Percentiles rank a stretch among this genome's conserved stretches.
Conservation (phyloP, 345 rosid genomes). For the Brassica carinata region DNA sequence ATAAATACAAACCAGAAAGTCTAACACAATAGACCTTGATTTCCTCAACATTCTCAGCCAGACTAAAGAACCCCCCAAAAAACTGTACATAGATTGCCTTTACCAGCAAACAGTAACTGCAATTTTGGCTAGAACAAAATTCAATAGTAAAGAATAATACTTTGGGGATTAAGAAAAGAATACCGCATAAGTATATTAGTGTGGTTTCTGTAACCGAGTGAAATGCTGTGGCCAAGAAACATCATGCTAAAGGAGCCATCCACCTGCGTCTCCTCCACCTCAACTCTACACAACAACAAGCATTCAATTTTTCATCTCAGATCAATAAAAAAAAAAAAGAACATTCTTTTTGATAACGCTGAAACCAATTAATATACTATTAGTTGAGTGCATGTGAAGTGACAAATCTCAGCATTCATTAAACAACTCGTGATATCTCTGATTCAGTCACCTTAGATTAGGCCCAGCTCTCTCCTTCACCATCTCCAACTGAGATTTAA, state of each 20-base stretch:
- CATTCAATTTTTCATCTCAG: constrained; percentile 2
- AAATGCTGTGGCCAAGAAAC: constrained; percentile 82
- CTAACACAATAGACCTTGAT: constrained; percentile 1
- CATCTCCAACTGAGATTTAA: constrained; percentile 66
- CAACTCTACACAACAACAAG: constrained; percentile 56
- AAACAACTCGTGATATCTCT: not conserved
- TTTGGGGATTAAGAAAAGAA: not conserved
- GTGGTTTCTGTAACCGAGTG: constrained; percentile 88
- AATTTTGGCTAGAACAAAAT: not conserved
- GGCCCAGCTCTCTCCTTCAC: constrained; percentile 80
- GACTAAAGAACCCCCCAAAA: not conserved
- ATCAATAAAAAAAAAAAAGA: not conserved
- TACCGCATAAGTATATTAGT: constrained; percentile 86
- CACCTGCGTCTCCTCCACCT: constrained; percentile 77
- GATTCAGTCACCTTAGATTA: constrained; percentile 48
- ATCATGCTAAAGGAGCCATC: constrained; percentile 91
- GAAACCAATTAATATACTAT: constrained; percentile 8
- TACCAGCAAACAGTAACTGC: not conserved
- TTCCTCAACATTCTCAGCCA: not conserved
- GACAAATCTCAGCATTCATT: constrained; percentile 24
- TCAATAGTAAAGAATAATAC: not conserved
- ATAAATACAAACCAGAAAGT: not conserved
- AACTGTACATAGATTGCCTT: not conserved
- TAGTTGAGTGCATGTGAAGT: constrained; percentile 12
- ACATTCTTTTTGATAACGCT: constrained; percentile 8